Evolutionary conservation across 2,329 filamentous ascomycete genomes (phyloP).

Genomic region (Fusarium irregulare): DNA sequence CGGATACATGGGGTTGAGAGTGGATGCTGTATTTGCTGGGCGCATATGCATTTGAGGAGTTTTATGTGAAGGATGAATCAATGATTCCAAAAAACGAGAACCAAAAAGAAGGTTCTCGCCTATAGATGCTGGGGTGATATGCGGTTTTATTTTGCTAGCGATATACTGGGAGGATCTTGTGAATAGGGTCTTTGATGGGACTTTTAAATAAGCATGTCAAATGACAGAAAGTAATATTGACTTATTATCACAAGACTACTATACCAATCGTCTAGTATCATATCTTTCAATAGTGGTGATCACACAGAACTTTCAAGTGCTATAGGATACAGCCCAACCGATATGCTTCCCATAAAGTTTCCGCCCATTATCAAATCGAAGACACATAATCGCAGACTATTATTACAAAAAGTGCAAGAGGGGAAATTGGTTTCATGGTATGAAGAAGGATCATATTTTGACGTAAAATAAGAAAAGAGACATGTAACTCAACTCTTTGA

Average conservation of each 20-base stretch:
- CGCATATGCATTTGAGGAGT: conserved; percentile 9
- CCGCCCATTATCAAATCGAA: not conserved
- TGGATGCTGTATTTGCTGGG: not conserved
- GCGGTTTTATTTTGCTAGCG: not conserved
- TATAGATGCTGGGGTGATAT: conserved; percentile 1
- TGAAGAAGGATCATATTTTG: not conserved
- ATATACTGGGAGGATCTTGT: not conserved
- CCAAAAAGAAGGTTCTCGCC: conserved; percentile 4
- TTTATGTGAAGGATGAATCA: conserved; percentile 29
- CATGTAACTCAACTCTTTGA: not conserved
- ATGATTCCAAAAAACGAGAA: conserved; percentile 26
- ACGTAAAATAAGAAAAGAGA: not conserved
- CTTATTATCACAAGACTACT: not conserved
- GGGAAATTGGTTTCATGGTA: not conserved
- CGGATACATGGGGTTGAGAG: not conserved
- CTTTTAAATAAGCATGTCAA: not conserved
- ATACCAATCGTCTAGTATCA: not conserved
- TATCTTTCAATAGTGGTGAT: not conserved
- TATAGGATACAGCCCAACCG: not conserved
- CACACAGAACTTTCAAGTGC: not conserved
- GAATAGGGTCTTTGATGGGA: not conserved
- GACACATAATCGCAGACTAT: not conserved
- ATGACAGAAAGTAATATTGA: not conserved
- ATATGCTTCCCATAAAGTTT: not conserved
- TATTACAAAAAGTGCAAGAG: no score